Evolutionary conservation across 257 asterid genomes (phyloP).

Genomic region (Cruciata laevipes): DNA sequence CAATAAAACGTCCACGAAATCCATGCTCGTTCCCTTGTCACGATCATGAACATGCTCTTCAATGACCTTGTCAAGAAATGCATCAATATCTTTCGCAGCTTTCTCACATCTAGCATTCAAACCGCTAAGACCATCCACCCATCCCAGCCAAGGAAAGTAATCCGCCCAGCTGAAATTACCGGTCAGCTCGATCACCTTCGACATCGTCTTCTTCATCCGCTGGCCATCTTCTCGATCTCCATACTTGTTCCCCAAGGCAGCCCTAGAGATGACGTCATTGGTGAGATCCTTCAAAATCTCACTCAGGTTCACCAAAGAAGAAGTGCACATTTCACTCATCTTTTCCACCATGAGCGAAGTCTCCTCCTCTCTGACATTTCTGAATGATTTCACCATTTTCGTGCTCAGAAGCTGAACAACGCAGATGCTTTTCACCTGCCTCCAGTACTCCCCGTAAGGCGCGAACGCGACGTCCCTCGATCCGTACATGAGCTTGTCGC

Average conservation of each 20-base stretch:
- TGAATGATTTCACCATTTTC: neutral
- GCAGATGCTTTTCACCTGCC: neutral
- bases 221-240: slow-evolving; percentile 26
- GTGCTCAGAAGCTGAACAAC: neutral
- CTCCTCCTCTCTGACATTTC: neutral
- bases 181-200: slow-evolving; percentile 18
- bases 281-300: neutral
- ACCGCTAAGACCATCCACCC: slow-evolving; percentile 29
- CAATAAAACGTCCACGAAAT: slow-evolving; percentile 42
- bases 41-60: slow-evolving; percentile 17
- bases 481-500: neutral
- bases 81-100: slow-evolving; percentile 28
- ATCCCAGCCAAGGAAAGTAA: slow-evolving; percentile 30
- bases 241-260: slow-evolving; percentile 5
- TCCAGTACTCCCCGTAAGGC: neutral
- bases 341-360: neutral
- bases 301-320: neutral
- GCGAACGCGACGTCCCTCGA: neutral
- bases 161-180: slow-evolving; percentile 21
- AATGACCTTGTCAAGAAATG: slow-evolving; percentile 29
- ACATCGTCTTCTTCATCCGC: slow-evolving; percentile 22
- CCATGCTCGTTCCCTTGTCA: slow-evolving; percentile 3
- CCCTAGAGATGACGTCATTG: neutral
- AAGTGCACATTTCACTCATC: neutral
- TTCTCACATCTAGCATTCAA: slow-evolving; percentile 23